Evolutionary conservation across 768 basidiomycete species (phyloP), one percentile per base, ranked within the genome.

Genomic region (Lentinula edodes): DNA sequence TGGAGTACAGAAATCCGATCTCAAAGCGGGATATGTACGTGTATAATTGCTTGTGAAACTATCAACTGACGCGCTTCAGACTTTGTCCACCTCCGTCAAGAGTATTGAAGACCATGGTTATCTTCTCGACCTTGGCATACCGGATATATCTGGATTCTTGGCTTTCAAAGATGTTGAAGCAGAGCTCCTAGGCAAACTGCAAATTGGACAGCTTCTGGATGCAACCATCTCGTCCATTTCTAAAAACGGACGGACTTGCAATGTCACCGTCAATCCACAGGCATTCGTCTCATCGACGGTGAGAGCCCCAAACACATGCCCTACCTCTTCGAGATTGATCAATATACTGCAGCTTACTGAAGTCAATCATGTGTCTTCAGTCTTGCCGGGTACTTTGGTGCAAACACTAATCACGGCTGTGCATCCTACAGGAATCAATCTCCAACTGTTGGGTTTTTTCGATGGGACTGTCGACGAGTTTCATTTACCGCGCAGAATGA

Each of bases 41-140:
- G 41, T 35, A 42, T 36, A 56, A 54, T 9, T 32, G 38, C 45
- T 50, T 4, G 62, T 34, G 10, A 16, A 32, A 43, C 2, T 28
- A 32, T 42, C 9, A 13, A 13, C 15, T 45, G 12, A 56, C 41
- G 41, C 23, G 15, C 10, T 61, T 13, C 68, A 95, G 93, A 86
- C 86, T 20, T 68, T 97, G 50, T 83, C 88, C 0, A 91, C 86
- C 12, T 84, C 88, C 38, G 80, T 96, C 54, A 87, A 87, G 73
- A 92, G 89, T 67, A 76, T 91, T 16, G 97, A 99, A 75, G 97
- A 98, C 68, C 93, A 97, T 71, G 95, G 97, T 1, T 98, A 96
- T 75, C 83, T 89, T 60, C 79, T 99, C 7, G 92, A 95, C 65
- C 76, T 97, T 42, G 96, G 95, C 2, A 68, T 97, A 16, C 72